Evolutionary conservation across 2,329 filamentous ascomycete genomes (phyloP), one percentile per base, ranked within the genome.

Genomic region (Sarocladium oryzae): DNA sequence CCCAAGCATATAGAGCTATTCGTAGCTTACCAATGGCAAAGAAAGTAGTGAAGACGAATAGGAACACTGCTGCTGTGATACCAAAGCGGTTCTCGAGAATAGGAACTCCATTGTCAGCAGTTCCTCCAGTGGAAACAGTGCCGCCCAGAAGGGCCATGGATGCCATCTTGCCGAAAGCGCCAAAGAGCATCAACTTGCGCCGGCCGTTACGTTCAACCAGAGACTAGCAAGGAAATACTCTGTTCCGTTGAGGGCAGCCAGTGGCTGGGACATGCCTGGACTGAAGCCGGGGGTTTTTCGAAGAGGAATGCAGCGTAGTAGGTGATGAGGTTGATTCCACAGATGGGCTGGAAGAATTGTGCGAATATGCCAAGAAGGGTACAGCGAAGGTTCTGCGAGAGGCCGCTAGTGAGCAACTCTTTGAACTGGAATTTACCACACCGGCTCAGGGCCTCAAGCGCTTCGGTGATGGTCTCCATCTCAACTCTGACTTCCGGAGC

Each of bases 11-110:
- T 16, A 11, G 35, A 18, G 11, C 13, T 21, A n/a, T n/a, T n/a
- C n/a, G n/a, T 18, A 16, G 43, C 55, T 35, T 53, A 54, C 57
- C 58, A 26, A 60, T 55, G 38, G 77, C 79, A 60, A 84, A 85
- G 65, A 78, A 79, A 1, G 77, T 77, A 60, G 79, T 82, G 64
- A 82, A 84, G 13, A 80, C 72, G 61, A 84, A 84, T 35, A 85
- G 69, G 58, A 83, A 82, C 9, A 69, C 68, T 1, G 66, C 66
- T 4, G 68, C 68, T 0, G 58, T 60, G 1, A 64, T 56, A 11
- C 62, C 62, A 28, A 59, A 63, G 0, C 53, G 52, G n/a, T 56
- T 58, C 40, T 61, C 56, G 2, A 64, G 56, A 15, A 54, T 43
- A 1, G 62, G 61, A 3, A 61, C 61, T 2, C 61, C 61, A 10